Conservation (phyloP, 768 basidiomycete species). For the Mycena olivaceomarginata region DNA sequence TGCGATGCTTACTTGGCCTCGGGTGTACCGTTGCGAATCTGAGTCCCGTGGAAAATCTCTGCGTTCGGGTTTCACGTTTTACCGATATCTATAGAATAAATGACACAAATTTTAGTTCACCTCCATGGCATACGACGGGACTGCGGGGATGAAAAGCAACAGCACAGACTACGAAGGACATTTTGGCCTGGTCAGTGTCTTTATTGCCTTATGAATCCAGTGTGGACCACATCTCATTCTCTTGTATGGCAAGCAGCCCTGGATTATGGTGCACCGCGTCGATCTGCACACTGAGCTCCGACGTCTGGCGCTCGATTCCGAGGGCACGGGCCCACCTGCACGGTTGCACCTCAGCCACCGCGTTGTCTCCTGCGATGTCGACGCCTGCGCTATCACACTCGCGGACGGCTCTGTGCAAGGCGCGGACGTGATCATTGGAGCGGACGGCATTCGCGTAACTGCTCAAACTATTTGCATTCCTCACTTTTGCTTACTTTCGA, state of each 20-base stretch:
- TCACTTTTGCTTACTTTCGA: not conserved
- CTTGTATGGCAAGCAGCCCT: constrained; percentile 12
- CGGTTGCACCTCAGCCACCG: constrained; percentile 19
- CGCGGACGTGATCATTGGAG: constrained; percentile 38
- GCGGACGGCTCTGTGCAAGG: not conserved
- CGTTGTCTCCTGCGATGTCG: constrained; percentile 34
- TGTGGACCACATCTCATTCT: not conserved
- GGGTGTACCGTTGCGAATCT: constrained; percentile 31
- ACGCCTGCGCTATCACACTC: constrained; percentile 15
- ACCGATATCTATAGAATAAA: not conserved
- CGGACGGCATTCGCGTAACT: constrained; percentile 40
- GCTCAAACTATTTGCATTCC: not conserved
- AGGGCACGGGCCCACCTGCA: constrained; percentile 27
- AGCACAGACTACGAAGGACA: constrained; percentile 26
- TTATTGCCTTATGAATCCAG: not conserved
- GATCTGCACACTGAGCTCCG: constrained; percentile 39
- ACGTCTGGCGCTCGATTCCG: constrained; percentile 16
- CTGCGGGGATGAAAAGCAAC: constrained; percentile 32
- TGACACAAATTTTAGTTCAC: constrained; percentile 28
- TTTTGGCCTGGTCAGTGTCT: constrained; percentile 24
- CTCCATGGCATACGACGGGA: constrained; percentile 41
- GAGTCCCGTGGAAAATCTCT: constrained; percentile 34
- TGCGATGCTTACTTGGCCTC: constrained; percentile 31
- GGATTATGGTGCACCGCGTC: constrained; percentile 40
- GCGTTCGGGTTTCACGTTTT: constrained; percentile 9